Percentiles rank a stretch among this genome's conserved stretches.
Evolutionary conservation across 2,329 filamentous ascomycete genomes (phyloP).

Genomic region (Colletotrichum gigasporum): DNA sequence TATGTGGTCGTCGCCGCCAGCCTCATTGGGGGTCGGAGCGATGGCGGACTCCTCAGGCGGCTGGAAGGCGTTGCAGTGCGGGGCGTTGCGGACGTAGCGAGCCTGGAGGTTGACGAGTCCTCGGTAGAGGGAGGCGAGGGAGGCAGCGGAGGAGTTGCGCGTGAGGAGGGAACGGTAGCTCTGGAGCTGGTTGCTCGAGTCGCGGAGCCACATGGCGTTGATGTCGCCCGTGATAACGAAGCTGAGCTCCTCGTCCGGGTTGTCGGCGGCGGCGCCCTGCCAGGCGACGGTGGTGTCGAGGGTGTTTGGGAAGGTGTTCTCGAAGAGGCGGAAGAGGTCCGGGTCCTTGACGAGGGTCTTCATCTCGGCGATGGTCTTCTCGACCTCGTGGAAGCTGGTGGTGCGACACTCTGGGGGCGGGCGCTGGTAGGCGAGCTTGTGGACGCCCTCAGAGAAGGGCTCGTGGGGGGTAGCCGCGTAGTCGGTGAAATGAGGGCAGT

Average conservation of each 20-base stretch:
- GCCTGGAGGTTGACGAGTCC: conserved; percentile 82
- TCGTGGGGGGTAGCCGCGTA: conserved; percentile 58
- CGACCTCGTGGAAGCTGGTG: conserved; percentile 80
- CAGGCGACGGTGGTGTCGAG: conserved; percentile 78
- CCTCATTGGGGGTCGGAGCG: conserved; percentile 61
- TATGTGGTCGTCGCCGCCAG: conserved; percentile 63
- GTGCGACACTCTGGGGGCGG: conserved; percentile 81
- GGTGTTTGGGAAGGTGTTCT: conserved; percentile 79
- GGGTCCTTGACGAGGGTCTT: conserved; percentile 77
- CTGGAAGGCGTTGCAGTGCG: conserved; percentile 96
- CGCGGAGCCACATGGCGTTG: conserved; percentile 91
- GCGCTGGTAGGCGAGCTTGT: conserved; percentile 82
- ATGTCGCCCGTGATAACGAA: conserved; percentile 91
- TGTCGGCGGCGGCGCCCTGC: conserved; percentile 68
- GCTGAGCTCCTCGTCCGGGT: conserved; percentile 65
- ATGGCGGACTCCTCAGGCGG: conserved; percentile 81
- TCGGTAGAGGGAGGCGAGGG: conserved; percentile 74
- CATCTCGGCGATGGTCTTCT: conserved; percentile 78
- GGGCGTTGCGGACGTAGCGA: conserved; percentile 73
- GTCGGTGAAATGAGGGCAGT: conserved; percentile 46
- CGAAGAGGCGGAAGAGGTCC: conserved; percentile 76
- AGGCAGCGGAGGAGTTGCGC: conserved; percentile 59
- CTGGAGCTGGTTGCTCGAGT: conserved; percentile 84
- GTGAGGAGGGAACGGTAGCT: conserved; percentile 75
- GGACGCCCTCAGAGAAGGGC: conserved; percentile 80